Percentiles rank a stretch among this genome's conserved stretches.
Evolutionary conservation across 2,329 filamentous ascomycete species (phyloP).

Genomic region (Epichloe bromicola): DNA sequence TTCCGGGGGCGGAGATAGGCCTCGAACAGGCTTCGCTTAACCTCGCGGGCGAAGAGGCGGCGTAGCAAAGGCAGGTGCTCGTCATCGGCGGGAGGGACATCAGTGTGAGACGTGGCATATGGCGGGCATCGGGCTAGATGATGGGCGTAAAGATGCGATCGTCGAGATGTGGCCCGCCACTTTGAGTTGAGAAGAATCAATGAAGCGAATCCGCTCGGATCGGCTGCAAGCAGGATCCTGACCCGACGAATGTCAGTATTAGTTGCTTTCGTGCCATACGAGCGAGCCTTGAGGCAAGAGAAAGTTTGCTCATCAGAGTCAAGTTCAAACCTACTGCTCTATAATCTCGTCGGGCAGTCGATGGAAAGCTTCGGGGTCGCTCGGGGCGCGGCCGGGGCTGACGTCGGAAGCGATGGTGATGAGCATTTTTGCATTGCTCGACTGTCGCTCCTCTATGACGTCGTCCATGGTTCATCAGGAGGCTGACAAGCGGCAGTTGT

Average conservation of each 20-base stretch:
- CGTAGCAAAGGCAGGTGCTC: conserved; percentile 48
- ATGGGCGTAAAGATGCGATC: conserved; percentile 47
- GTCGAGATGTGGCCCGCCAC: conserved; percentile 52
- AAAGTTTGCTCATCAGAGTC: neutral
- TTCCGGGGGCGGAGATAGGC: conserved; percentile 57
- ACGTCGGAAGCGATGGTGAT: conserved; percentile 15
- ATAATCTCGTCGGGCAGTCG: conserved; percentile 57
- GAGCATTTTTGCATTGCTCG: conserved; percentile 22
- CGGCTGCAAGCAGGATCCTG: conserved; percentile 48
- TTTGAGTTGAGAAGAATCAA: conserved; percentile 51
- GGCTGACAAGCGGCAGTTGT: neutral
- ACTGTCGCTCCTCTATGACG: conserved; percentile 16
- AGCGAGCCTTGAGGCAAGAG: neutral
- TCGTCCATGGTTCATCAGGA: conserved; percentile 19
- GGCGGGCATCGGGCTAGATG: conserved; percentile 50
- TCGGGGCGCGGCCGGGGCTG: conserved; percentile 13
- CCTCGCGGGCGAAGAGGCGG: conserved; percentile 52
- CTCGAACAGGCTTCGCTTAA: conserved; percentile 67
- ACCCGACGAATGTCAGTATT: neutral
- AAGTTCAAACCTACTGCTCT: conserved; percentile 41
- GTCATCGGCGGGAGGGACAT: conserved; percentile 25
- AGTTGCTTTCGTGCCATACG: neutral
- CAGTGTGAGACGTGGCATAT: conserved; percentile 37
- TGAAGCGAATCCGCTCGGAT: conserved; percentile 53
- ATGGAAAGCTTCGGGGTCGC: conserved; percentile 27